These are phyloP conservation scores for Apophysomyces variabilis DNA, from an alignment of 371 early-diverging fungal species.

Conservation along the genomic window DNA sequence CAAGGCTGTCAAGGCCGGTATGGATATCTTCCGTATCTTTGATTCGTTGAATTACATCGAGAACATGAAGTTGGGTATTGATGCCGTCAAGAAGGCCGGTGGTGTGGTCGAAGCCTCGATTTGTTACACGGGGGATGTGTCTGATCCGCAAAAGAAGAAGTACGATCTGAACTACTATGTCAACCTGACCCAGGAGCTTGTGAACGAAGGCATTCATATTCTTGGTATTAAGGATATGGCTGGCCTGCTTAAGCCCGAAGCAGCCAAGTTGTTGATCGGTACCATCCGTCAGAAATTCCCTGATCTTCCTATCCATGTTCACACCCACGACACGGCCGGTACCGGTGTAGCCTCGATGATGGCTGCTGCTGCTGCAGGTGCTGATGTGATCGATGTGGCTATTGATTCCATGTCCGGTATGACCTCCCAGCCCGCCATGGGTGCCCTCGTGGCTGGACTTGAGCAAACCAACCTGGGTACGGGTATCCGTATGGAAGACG, in stretches of 20 bases:
- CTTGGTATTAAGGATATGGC: conserved; percentile 98
- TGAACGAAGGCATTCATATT: conserved; percentile 91
- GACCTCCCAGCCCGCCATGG: conserved; percentile 97
- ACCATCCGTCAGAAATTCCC: conserved; percentile 88
- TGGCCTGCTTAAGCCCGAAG: conserved; percentile 91
- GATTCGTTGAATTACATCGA: conserved; percentile 95
- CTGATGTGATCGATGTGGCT: conserved; percentile 92
- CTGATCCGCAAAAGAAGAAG: conserved; percentile 78
- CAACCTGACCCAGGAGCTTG: conserved; percentile 86
- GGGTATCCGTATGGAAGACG: conserved; percentile 79
- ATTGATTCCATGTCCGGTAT: conserved; percentile 95
- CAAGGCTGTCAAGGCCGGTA: conserved; percentile 86
- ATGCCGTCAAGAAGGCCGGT: conserved; percentile 91
- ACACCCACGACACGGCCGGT: conserved; percentile 97
- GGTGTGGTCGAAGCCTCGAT: conserved; percentile 94
- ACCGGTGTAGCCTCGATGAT: conserved; percentile 95
- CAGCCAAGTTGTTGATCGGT: conserved; percentile 81
- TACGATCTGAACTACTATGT: conserved; percentile 92
- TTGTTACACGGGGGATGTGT: conserved; percentile 93
- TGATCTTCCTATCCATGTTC: conserved; percentile 93
- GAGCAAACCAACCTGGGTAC: conserved; percentile 78
- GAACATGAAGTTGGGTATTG: conserved; percentile 93
- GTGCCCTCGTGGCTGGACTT: conserved; percentile 87
- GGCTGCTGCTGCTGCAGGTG: conserved; percentile 92
- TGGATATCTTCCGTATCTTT: conserved; percentile 96